Percentiles rank a stretch among this genome's conserved stretches.
These are phyloP conservation scores for Clarireedia sp. DNA, from an alignment of 2,329 filamentous ascomycete genomes.

Conservation along the genomic window DNA sequence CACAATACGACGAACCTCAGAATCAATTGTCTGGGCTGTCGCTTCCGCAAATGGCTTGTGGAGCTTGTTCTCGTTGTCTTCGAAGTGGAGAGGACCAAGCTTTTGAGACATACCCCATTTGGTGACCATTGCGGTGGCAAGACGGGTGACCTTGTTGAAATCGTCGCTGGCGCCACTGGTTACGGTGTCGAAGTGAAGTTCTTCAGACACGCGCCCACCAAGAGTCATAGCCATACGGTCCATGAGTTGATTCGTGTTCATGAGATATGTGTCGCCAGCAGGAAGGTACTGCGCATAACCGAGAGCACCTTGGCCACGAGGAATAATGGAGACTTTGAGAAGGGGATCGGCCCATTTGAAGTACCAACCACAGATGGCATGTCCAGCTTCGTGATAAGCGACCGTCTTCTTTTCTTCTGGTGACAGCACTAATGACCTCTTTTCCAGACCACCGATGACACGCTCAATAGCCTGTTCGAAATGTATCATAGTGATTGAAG, in stretches of 20 bases:
- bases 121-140: slow-evolving; percentile 98
- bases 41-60: slow-evolving; percentile 95
- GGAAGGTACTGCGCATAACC: slow-evolving; percentile 98
- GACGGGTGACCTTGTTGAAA: slow-evolving; percentile 94
- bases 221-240: slow-evolving; percentile 99
- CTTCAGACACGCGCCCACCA: slow-evolving; percentile 88
- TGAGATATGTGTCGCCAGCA: slow-evolving; percentile 81
- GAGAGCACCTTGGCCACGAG: slow-evolving; percentile 83
- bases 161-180: slow-evolving; percentile 93
- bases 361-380: slow-evolving; percentile 98
- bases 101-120: slow-evolving; percentile 97
- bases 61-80: slow-evolving; percentile 71
- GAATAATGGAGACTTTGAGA: slow-evolving; percentile 97
- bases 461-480: slow-evolving; percentile 98
- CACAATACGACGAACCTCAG: slow-evolving; percentile 84
- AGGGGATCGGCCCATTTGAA: slow-evolving; percentile 94
- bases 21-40: slow-evolving; percentile 85
- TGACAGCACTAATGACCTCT: slow-evolving; percentile 89
- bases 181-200: slow-evolving; percentile 93
- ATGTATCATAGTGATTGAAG: slow-evolving; percentile 76
- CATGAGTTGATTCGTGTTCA: slow-evolving; percentile 94
- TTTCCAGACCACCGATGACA: slow-evolving; percentile 91
- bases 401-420: slow-evolving; percentile 93
- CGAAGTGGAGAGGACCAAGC: slow-evolving; percentile 87
- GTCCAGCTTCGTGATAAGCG: slow-evolving; percentile 95